Evolutionary conservation across 345 rosid species (phyloP).

Genomic region (Boechera divaricarpa): DNA sequence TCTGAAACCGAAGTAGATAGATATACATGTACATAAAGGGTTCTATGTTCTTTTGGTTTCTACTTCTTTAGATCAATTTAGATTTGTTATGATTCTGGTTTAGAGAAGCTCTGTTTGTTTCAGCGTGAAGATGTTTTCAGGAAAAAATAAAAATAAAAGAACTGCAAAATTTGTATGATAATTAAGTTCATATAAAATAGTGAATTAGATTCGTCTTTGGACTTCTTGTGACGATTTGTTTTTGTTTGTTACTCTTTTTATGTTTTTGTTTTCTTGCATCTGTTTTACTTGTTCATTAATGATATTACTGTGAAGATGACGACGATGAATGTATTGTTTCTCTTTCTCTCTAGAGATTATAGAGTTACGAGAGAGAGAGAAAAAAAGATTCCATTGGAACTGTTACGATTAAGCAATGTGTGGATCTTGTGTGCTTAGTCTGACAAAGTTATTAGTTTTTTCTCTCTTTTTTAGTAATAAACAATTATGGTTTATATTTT

Average conservation of each 20-base stretch:
- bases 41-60: constrained; percentile 20
- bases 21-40: constrained; percentile 59
- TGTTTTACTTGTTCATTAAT: constrained; percentile 24
- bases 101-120: background rate
- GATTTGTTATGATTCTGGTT: constrained; percentile 38
- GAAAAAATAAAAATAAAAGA: background rate
- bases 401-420: constrained; percentile 49
- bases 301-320: constrained; percentile 12
- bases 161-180: constrained; percentile 16
- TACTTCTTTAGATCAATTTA: constrained; percentile 25
- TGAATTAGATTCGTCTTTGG: constrained; percentile 37
- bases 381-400: constrained; percentile 59
- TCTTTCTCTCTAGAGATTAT: constrained; percentile 15
- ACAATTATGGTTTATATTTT: background rate
- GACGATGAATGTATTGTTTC: constrained; percentile 35
- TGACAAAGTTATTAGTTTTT: constrained; percentile 46
- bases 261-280: constrained; percentile 15
- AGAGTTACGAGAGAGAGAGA: constrained; percentile 28
- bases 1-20: constrained; percentile 34
- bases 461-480: background rate
- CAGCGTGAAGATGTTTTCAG: constrained; percentile 2
- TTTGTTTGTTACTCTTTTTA: constrained; percentile 3
- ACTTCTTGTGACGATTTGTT: constrained; percentile 30
- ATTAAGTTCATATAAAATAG: constrained; percentile 14
- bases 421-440: constrained; percentile 58